These are phyloP conservation scores for Kodamaea restingae DNA, from an alignment of 805 yeast species.

Conservation along the genomic window DNA sequence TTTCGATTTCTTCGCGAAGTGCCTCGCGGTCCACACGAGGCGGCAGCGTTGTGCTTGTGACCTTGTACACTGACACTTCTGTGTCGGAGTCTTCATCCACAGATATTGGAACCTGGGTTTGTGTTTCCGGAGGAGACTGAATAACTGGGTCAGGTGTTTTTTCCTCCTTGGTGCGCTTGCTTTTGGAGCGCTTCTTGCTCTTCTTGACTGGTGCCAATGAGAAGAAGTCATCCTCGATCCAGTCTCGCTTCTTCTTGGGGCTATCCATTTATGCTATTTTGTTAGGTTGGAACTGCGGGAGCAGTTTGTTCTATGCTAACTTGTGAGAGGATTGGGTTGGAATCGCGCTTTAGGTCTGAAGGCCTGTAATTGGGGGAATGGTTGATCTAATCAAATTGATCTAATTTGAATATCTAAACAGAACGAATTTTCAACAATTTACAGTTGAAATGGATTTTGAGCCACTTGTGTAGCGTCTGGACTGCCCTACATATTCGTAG, in stretches of 20 bases:
- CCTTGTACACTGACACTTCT: background rate
- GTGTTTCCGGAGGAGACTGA: no score
- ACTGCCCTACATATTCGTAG: no score
- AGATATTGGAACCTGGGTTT: conserved; percentile 2
- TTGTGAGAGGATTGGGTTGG: no score
- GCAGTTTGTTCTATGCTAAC: no score
- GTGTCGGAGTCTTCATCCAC: conserved; percentile 5
- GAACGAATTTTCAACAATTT: no score
- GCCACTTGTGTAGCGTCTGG: no score
- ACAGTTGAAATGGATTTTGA: no score
- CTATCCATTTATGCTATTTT: background rate
- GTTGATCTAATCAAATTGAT: no score
- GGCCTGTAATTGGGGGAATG: no score
- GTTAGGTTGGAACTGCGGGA: no score
- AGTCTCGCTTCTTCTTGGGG: conserved; percentile 11
- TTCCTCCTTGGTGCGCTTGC: background rate
- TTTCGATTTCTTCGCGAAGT: conserved; percentile 5
- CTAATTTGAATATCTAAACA: no score
- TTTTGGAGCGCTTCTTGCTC: conserved; percentile 7
- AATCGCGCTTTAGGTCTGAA: no score
- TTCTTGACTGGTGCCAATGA: conserved; percentile 12
- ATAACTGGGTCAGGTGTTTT: background rate
- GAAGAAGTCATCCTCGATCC: conserved; percentile 15
- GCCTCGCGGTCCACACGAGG: conserved; percentile 7
- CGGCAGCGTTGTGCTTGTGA: conserved; percentile 1